A percentile compares a stretch with the other conserved stretches of the same genome.
Conservation (phyloP, 768 basidiomycete genomes). For the Panus rudis region DNA sequence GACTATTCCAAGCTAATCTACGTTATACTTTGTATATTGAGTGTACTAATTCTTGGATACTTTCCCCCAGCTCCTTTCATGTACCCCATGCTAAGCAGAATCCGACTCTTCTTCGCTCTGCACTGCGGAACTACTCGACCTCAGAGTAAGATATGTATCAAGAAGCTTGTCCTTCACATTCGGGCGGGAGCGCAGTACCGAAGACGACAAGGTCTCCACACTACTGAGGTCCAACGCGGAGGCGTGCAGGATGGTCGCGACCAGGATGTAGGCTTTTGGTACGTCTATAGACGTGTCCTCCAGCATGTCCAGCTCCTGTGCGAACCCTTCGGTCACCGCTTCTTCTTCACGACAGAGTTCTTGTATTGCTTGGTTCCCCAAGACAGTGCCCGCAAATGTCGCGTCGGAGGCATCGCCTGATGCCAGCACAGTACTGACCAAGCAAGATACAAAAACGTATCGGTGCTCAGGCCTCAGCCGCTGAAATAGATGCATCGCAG, state of each 20-base stretch:
- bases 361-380: slow-evolving; percentile 28
- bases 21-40: too few species aligned
- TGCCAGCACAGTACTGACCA: slow-evolving; percentile 34
- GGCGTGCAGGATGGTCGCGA: slow-evolving; percentile 31
- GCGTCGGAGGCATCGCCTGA: slow-evolving; percentile 34
- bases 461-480: slow-evolving; percentile 31
- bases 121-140: too few species aligned
- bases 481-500: slow-evolving; percentile 37
- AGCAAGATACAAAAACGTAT: slow-evolving; percentile 27
- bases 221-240: background rate
- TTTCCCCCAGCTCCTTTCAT: too few species aligned
- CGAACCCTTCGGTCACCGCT: slow-evolving; percentile 29
- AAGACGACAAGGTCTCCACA: background rate
- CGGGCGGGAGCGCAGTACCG: background rate
- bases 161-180: background rate
- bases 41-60: too few species aligned
- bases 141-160: background rate
- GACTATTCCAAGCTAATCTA: too few species aligned
- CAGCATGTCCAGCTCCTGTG: slow-evolving; percentile 28
- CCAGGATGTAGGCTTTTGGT: slow-evolving; percentile 36
- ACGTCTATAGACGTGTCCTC: slow-evolving; percentile 43
- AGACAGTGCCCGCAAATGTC: slow-evolving; percentile 30
- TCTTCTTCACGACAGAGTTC: slow-evolving; percentile 22
- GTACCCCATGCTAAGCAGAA: too few species aligned
- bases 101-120: too few species aligned